Base-by-base conservation (phyloP, 805 yeast species). In the Lipomyces sp. region DNA sequence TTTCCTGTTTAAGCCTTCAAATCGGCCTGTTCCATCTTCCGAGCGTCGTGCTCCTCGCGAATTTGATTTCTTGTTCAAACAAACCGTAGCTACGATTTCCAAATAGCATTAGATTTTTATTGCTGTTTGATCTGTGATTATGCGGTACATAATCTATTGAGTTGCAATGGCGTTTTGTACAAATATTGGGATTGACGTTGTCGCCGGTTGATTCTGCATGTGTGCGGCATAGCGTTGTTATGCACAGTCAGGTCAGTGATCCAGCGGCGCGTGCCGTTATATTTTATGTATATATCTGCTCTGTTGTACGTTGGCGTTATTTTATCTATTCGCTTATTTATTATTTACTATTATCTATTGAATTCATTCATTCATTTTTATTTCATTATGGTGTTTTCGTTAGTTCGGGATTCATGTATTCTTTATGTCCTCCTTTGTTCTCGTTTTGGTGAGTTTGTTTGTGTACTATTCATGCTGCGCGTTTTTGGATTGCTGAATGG, bases 11-110 rank as follows among this genome's bases (percentile, higher is more conserved):
- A 42, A 63, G 51, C 24, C 60, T 24, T 42, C 48, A 15, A 42
- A 10, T 24, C 15, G 15, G 39, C 4, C n/a, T 37, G 10, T 37
- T 6, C 13, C 32, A n/a, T 15, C 63, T 2, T 18, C 35, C 1
- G 15, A 29, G n/a, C 64, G 58, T n/a, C 63, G 60, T 4, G 63
- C 66, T 32, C 64, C 66, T 5, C 35, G 39, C 33, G 66, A 64
- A n/a, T 60, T 60, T 33, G 53, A 64, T 15, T 61, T 57, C 34
- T 35, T 64, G 54, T 62, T 64, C 51, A 55, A 64, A 5, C 54
- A 29, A 24, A 7, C 54, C 7, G 18, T 24, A 4, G 11, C 30
- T 24, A 15, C 48, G 48, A 42, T 15, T 42, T n/a, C 48, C 18
- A 42, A n/a, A 7, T 42, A 42, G 18, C 18, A n/a, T 42, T 15